Conservation (phyloP, 202 grass and related monocot species). For the Dendrocalamus latiflorus region DNA sequence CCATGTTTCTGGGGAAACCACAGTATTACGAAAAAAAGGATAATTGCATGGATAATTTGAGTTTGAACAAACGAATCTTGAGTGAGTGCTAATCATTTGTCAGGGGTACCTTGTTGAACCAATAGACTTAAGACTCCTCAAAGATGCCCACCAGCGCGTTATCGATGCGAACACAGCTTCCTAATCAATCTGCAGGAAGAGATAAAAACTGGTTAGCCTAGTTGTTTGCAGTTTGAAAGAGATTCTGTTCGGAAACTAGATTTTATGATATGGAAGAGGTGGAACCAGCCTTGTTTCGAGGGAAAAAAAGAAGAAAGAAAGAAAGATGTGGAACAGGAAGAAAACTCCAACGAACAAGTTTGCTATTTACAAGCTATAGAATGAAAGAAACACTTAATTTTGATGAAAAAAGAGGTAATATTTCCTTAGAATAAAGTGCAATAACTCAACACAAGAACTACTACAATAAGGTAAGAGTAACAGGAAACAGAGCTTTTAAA, state of each 20-base stretch:
- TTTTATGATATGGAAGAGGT: slow-evolving; percentile 4
- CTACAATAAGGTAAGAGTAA: not conserved
- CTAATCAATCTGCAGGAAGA: slow-evolving; percentile 40
- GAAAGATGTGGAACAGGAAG: slow-evolving; percentile 28
- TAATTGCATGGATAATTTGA: too few species aligned
- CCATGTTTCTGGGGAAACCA: too few species aligned
- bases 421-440: slow-evolving; percentile 14
- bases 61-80: too few species aligned
- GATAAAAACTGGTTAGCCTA: slow-evolving; percentile 27
- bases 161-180: not conserved
- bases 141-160: too few species aligned
- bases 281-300: not conserved
- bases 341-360: slow-evolving; percentile 19
- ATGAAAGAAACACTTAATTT: not conserved
- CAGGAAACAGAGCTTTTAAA: slow-evolving; percentile 25
- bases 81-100: too few species aligned
- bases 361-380: not conserved
- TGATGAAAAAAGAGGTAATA: not conserved
- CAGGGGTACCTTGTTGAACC: too few species aligned
- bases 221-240: not conserved
- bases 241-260: not conserved
- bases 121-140: too few species aligned
- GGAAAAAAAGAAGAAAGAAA: not conserved
- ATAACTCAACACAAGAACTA: slow-evolving; percentile 6
- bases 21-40: too few species aligned